Base-by-base conservation (phyloP, 768 basidiomycete genomes). In the Mycena galopus region DNA sequence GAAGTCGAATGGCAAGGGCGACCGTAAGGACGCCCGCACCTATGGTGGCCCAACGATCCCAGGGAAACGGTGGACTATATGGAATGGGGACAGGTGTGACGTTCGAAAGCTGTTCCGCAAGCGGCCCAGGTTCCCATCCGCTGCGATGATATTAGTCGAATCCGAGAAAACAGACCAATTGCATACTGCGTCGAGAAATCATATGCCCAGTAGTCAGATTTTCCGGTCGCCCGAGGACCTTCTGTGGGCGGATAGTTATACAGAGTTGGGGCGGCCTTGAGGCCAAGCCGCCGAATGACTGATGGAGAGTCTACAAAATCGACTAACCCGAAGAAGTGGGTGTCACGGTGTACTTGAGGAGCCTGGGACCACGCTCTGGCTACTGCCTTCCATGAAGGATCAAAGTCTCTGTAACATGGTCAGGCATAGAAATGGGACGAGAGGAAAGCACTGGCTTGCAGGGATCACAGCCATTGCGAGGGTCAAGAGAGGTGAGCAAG, bases 401-500 rank as follows among this genome's bases (percentile, higher is more conserved):
- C 89, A 78, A 98, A 97, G 75, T 93, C 89, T 79, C 96, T 97
- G 80, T 65, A 27, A 42, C 67, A 69, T 39, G 16, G 63, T 53
- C 68, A 65, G 57, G 35, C 67, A 33, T 23, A 44, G 11, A 9
- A 25, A 2, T 3, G n/a, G 7, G 27, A 58, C 27, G 4, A 47
- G n/a, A 64, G 17, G 37, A 21, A 14, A 3, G 30, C 6, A 88
- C 94, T 82, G 76, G 94, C 97, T 86, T 93, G 93, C 98, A 99
- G 51, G 97, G 97, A 17, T 79, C 82, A 81, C 98, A 99, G 80
- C 91, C 93, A 78, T 94, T 91, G 73, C 91, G 88, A 11, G 89
- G 84, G 76, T 91, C 92, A 71, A 98, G 81, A 0, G 98, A 97
- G 1, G 98, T 99, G 80, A 99, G 88, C 14, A 96, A 92, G 62